Evolutionary conservation across 78 protist genomes (phyloP).

Genomic region (Dictyostelium discoideum): DNA sequence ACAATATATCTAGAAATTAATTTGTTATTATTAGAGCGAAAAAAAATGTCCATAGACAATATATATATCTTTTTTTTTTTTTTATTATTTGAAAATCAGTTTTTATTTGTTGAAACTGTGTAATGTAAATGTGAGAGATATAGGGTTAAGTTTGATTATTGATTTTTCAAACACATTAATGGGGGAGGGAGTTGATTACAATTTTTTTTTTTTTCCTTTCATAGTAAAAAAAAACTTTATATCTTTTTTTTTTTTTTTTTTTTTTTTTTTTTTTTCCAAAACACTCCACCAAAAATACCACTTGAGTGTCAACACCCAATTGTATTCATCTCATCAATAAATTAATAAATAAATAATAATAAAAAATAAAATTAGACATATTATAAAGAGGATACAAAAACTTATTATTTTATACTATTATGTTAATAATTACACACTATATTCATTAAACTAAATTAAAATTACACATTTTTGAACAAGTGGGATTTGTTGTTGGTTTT

Average conservation of each 20-base stretch:
- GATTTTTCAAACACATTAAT: not conserved
- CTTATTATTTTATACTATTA: not conserved
- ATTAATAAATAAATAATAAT: too few species aligned
- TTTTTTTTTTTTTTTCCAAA: too few species aligned
- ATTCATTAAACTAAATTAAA: not conserved
- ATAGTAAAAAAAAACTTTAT: not conserved
- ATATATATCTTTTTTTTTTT: not conserved
- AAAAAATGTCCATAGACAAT: not conserved
- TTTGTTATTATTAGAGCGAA: not conserved
- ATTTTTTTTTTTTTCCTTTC: not conserved
- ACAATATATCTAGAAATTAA: too few species aligned
- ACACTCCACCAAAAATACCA: not conserved
- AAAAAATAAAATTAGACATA: not conserved
- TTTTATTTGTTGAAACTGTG: not conserved
- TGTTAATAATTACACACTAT: not conserved
- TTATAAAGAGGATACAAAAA: not conserved
- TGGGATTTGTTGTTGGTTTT: not conserved
- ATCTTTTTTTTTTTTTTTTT: not conserved
- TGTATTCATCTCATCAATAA: too few species aligned
- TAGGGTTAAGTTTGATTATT: not conserved
- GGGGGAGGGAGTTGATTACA: not conserved
- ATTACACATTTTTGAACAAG: not conserved
- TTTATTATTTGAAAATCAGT: not conserved
- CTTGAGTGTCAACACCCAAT: too few species aligned
- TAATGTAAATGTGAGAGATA: not conserved